Evolutionary conservation across 768 basidiomycete genomes (phyloP).

Genomic region (Rhizopogon vinicolor): DNA sequence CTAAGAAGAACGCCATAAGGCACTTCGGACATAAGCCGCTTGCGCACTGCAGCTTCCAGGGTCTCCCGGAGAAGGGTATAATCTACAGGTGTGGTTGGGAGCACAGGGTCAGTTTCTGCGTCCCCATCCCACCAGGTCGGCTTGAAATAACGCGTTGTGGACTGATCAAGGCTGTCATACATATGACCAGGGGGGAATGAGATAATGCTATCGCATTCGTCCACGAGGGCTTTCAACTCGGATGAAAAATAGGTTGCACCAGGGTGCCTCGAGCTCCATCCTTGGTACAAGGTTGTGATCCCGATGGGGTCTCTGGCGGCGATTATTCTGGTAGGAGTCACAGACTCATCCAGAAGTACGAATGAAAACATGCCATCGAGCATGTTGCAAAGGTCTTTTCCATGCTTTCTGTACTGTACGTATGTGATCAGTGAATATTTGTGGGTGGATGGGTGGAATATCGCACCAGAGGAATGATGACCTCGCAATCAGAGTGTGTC

Average conservation of each 20-base stretch:
- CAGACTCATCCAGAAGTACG: constrained; percentile 90
- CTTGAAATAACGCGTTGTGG: constrained; percentile 79
- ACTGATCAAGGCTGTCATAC: constrained; percentile 79
- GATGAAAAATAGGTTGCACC: constrained; percentile 90
- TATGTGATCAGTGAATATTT: not conserved
- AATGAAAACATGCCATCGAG: constrained; percentile 99
- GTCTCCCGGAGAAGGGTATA: constrained; percentile 69
- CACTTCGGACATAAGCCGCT: constrained; percentile 96
- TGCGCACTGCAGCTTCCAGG: constrained; percentile 88
- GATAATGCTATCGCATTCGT: constrained; percentile 92
- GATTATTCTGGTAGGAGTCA: constrained; percentile 84
- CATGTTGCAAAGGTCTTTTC: constrained; percentile 65
- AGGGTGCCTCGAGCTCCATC: constrained; percentile 81
- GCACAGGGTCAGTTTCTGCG: constrained; percentile 48
- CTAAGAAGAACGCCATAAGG: constrained; percentile 96
- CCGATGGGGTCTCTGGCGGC: constrained; percentile 97
- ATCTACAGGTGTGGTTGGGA: constrained; percentile 62
- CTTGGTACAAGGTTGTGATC: constrained; percentile 98
- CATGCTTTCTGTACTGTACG: constrained; percentile 78
- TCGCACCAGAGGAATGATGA: constrained; percentile 87
- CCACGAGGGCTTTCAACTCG: constrained; percentile 86
- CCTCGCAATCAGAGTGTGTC: constrained; percentile 97
- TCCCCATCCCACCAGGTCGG: constrained; percentile 93
- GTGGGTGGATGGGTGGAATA: not conserved
- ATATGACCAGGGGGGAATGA: constrained; percentile 98